Conservation (phyloP, 352 stramenopile species). For the Globisporangium ultimum region DNA sequence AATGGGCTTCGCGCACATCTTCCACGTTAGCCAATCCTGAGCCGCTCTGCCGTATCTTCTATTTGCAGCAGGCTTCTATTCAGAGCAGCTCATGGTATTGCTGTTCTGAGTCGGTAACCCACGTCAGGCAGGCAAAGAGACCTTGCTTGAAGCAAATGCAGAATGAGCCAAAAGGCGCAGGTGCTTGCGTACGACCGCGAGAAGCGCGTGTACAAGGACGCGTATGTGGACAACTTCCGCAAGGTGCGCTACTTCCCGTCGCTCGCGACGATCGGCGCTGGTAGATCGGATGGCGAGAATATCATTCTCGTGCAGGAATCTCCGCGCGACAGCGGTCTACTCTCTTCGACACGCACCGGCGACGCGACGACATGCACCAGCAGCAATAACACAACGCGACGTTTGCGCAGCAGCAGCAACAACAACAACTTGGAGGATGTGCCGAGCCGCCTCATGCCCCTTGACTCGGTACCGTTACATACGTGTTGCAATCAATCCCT, state of each 20-base stretch:
- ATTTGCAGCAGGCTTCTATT: slow-evolving; percentile 9
- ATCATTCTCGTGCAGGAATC: slow-evolving; percentile 67
- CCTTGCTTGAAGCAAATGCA: not conserved
- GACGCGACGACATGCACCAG: not conserved
- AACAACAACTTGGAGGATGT: slow-evolving; percentile 31
- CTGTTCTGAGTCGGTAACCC: not conserved
- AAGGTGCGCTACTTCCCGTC: slow-evolving; percentile 73
- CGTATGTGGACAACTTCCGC: slow-evolving; percentile 67
- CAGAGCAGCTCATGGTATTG: not conserved
- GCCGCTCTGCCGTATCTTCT: slow-evolving; percentile 11
- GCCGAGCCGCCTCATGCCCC: slow-evolving; percentile 46
- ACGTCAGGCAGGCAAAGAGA: too few species aligned
- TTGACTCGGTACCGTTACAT: slow-evolving; percentile 37
- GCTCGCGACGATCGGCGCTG: slow-evolving; percentile 46
- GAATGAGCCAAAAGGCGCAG: slow-evolving; percentile 44
- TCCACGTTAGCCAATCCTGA: slow-evolving; percentile 1
- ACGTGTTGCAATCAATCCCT: not conserved
- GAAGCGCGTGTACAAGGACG: slow-evolving; percentile 76
- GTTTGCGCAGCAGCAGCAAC: slow-evolving; percentile 3
- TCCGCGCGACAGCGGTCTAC: not conserved
- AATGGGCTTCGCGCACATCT: not conserved
- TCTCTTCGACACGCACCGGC: slow-evolving; percentile 9
- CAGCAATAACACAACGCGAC: slow-evolving; percentile 1
- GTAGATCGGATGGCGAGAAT: slow-evolving; percentile 43
- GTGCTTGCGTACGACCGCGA: slow-evolving; percentile 64